These are phyloP conservation scores for Dacryopinax spathularia DNA, from an alignment of 768 basidiomycete species.

Conservation along the genomic window DNA sequence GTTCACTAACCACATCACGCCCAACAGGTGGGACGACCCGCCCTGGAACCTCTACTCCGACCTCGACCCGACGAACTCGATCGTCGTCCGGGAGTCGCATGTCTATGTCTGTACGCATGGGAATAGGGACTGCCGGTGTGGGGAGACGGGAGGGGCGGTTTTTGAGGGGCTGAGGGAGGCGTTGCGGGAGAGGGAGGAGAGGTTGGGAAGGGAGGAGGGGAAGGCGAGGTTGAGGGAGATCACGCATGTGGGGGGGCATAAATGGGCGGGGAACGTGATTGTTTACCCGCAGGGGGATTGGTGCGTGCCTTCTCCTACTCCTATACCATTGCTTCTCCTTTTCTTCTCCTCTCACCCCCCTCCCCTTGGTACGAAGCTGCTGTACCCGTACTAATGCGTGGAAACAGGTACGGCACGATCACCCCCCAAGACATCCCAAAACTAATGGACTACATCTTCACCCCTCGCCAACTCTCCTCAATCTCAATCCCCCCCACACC, in stretches of 20 bases:
- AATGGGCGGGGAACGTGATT: slow-evolving; percentile 12
- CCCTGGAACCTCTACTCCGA: no score
- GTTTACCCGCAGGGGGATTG: slow-evolving; percentile 5
- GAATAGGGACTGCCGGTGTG: slow-evolving; percentile 19
- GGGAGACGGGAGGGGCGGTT: slow-evolving; percentile 16
- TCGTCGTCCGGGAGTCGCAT: slow-evolving; percentile 8
- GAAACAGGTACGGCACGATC: slow-evolving; percentile 16
- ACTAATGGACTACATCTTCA: slow-evolving; percentile 6
- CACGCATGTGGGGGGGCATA: slow-evolving; percentile 19
- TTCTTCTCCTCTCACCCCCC: no score
- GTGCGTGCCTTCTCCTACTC: slow-evolving; percentile 7
- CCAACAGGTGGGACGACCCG: no score
- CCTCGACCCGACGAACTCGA: no score
- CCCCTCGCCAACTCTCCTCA: no score
- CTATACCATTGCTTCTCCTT: neutral
- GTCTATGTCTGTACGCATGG: slow-evolving; percentile 21
- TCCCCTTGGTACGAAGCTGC: slow-evolving; percentile 7
- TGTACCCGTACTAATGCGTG: slow-evolving; percentile 4
- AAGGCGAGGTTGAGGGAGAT: slow-evolving; percentile 12
- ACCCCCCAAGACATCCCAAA: slow-evolving; percentile 10
- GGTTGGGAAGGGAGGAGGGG: slow-evolving; percentile 9
- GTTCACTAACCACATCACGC: no score
- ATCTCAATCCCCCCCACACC: no score
- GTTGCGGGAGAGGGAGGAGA: slow-evolving; percentile 7
- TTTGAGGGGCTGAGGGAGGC: slow-evolving; percentile 13